Evolutionary conservation across 2,329 filamentous ascomycete genomes (phyloP).

Genomic region (Myriosclerotinia duriaeana): DNA sequence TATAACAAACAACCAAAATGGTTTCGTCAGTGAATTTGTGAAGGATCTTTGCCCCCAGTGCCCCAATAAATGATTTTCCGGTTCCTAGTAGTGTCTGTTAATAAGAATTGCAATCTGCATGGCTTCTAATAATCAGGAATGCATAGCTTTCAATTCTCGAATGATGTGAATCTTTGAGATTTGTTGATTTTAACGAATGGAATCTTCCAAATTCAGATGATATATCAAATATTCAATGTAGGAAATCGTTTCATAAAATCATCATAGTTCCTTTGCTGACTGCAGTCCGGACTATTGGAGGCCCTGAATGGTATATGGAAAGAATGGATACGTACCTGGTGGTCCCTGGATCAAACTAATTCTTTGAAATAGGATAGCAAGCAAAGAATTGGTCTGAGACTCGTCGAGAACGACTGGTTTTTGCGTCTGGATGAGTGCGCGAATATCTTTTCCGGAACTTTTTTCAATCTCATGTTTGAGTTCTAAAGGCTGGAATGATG

Average conservation of each 20-base stretch:
- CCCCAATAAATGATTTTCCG: constrained; percentile 73
- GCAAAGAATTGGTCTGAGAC: constrained; percentile 58
- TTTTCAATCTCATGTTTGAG: constrained; percentile 37
- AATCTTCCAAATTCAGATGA: too few relatives aligned
- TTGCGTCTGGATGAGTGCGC: constrained; percentile 38
- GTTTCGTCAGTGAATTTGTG: constrained; percentile 49
- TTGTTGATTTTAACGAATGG: too few relatives aligned
- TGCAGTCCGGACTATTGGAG: neutral
- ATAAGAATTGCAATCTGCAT: neutral
- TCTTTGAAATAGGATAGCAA: constrained; percentile 51
- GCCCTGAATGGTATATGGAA: neutral
- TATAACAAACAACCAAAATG: constrained; percentile 66
- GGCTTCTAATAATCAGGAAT: neutral
- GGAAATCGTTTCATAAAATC: neutral
- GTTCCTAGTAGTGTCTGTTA: constrained; percentile 51
- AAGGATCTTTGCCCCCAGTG: constrained; percentile 58
- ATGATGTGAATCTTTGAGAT: neutral
- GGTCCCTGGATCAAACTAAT: constrained; percentile 70
- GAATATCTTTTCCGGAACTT: constrained; percentile 37
- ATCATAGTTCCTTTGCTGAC: neutral
- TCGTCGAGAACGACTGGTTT: constrained; percentile 46
- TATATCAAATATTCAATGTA: neutral
- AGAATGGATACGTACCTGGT: constrained; percentile 47
- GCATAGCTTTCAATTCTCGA: neutral
- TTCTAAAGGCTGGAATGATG: constrained; percentile 28